Evolutionary conservation across 2,329 filamentous ascomycete genomes (phyloP).

Genomic region (Trichophyton simii): DNA sequence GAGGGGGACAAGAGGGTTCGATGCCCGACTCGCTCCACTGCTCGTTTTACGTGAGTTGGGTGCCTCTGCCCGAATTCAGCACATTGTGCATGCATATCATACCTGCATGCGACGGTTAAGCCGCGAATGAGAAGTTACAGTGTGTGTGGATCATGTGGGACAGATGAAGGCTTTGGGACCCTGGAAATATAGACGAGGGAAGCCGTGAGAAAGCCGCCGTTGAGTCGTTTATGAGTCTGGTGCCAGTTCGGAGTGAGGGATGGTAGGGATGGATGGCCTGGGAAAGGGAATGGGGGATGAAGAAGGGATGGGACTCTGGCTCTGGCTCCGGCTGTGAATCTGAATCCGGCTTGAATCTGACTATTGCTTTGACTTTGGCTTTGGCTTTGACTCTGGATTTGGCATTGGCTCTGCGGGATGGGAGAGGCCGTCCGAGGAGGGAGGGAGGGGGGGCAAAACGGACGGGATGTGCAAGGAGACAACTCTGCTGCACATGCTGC

Average conservation of each 20-base stretch:
- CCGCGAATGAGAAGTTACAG: conserved; percentile 1
- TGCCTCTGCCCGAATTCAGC: conserved; percentile 3
- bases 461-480: not conserved
- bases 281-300: not conserved
- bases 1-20: not conserved
- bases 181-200: not conserved
- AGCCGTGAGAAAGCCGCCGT: not conserved
- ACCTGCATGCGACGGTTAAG: conserved; percentile 4
- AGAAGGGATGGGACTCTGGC: not conserved
- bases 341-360: not conserved
- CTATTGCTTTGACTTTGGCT: too few relatives aligned
- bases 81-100: conserved; percentile 3
- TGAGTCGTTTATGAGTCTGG: not conserved
- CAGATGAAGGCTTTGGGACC: not conserved
- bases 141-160: conserved; percentile 1
- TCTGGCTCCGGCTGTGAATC: not conserved
- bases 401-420: not conserved
- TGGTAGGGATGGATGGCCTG: not conserved
- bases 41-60: conserved; percentile 1
- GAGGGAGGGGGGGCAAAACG: not conserved
- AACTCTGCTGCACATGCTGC: conserved; percentile 11
- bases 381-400: too few relatives aligned
- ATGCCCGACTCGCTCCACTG: conserved; percentile 2
- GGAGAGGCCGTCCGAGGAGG: not conserved
- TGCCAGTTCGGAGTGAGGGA: not conserved